phyloP scores from a whole-genome alignment of 345 rosid species.

The Hibiscus mutabilis region DNA sequence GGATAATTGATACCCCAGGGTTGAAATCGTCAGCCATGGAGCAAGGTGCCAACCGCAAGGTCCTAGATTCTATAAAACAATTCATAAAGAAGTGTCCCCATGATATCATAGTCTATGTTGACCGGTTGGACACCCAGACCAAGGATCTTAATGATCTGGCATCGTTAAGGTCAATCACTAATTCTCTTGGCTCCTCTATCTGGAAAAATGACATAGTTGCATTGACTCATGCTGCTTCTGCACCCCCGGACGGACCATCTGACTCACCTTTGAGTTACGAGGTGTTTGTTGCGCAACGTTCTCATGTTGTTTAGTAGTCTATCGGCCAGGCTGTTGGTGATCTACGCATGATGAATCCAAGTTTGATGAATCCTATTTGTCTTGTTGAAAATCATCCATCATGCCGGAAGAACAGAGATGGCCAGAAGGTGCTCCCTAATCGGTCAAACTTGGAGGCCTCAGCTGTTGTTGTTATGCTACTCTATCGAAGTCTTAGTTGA shows the following conservation, averaged over 20 bases:
- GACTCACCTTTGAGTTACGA: slow-evolving; percentile 85
- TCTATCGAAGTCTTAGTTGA: slow-evolving; percentile 83
- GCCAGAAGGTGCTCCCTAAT: slow-evolving; percentile 82
- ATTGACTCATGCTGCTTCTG: slow-evolving; percentile 90
- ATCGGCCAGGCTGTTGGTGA: slow-evolving; percentile 91
- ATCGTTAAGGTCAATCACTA: slow-evolving; percentile 60
- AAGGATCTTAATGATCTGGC: slow-evolving; percentile 84
- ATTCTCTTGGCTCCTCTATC: slow-evolving; percentile 62
- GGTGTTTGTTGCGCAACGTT: slow-evolving; percentile 85
- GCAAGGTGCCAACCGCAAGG: slow-evolving; percentile 55
- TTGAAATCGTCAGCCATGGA: slow-evolving; percentile 73
- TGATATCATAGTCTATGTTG: slow-evolving; percentile 81
- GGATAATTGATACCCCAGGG: slow-evolving; percentile 74
- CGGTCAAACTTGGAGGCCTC: slow-evolving; percentile 92
- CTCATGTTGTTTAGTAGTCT: slow-evolving; percentile 84
- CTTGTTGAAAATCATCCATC: slow-evolving; percentile 86
- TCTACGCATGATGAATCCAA: slow-evolving; percentile 79
- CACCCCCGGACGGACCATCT: slow-evolving; percentile 94
- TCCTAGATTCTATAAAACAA: slow-evolving; percentile 59
- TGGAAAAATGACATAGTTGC: slow-evolving; percentile 86
- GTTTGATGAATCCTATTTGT: slow-evolving; percentile 80
- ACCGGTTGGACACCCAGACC: slow-evolving; percentile 71
- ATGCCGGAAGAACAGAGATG: slow-evolving; percentile 80
- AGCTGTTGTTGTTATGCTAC: slow-evolving; percentile 61
- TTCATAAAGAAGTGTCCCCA: slow-evolving; percentile 64